phyloP scores from a whole-genome alignment of 2,329 filamentous ascomycete genomes.

The Penicillium sp. region DNA sequence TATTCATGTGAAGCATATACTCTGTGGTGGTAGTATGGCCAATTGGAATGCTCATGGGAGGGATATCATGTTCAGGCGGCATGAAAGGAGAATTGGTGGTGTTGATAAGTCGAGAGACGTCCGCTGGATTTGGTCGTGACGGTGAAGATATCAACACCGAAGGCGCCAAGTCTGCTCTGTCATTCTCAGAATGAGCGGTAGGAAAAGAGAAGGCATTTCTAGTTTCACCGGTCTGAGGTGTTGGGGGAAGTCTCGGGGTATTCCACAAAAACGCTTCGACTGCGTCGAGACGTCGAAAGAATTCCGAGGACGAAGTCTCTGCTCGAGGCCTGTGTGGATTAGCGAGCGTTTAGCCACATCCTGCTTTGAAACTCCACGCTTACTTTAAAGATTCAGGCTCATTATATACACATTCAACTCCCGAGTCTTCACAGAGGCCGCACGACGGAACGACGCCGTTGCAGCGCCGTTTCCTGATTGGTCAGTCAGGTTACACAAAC shows the following conservation, averaged over 20 bases:
- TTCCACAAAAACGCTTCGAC: slow-evolving; percentile 7
- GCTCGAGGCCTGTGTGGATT: not conserved
- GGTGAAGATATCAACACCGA: slow-evolving; percentile 6
- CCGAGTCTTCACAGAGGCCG: slow-evolving; percentile 5
- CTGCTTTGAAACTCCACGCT: not conserved
- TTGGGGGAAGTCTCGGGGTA: slow-evolving; percentile 1
- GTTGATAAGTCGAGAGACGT: slow-evolving; percentile 5
- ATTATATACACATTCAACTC: slow-evolving; percentile 7
- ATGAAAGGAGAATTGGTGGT: slow-evolving; percentile 2
- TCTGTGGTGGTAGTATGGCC: slow-evolving; percentile 7
- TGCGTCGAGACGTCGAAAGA: slow-evolving; percentile 9
- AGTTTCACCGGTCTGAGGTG: slow-evolving; percentile 4
- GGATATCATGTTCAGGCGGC: slow-evolving; percentile 6
- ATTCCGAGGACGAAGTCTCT: slow-evolving; percentile 4
- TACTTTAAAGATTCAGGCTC: slow-evolving; percentile 2
- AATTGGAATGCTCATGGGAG: slow-evolving; percentile 8
- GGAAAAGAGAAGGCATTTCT: not conserved
- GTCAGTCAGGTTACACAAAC: not conserved
- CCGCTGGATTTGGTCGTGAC: slow-evolving; percentile 1
- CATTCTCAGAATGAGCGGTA: not conserved
- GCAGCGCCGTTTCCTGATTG: slow-evolving; percentile 7
- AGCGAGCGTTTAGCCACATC: not conserved
- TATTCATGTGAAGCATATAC: slow-evolving; percentile 10
- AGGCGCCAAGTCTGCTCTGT: not conserved
- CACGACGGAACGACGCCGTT: slow-evolving; percentile 7